Evolutionary conservation across 768 basidiomycete genomes (phyloP).

Genomic region (Pilatotrama ljubarskyi): DNA sequence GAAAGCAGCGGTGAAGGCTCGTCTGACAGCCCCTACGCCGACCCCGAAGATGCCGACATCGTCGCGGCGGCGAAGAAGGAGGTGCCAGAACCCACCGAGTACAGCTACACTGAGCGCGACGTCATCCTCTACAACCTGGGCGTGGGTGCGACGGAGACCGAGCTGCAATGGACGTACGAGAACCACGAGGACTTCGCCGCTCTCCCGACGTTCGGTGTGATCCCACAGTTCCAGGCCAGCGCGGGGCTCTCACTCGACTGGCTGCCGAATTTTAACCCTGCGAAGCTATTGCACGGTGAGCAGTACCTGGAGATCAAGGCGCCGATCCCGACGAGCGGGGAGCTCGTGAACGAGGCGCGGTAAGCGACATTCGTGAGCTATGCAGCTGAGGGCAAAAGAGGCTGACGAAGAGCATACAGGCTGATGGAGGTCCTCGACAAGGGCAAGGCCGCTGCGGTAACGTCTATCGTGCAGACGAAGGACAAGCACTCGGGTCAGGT

Average conservation of each 20-base stretch:
- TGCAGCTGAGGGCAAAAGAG: background rate
- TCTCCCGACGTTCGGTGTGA: constrained; percentile 92
- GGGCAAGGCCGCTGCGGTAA: constrained; percentile 92
- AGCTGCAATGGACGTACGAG: constrained; percentile 91
- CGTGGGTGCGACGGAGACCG: constrained; percentile 89
- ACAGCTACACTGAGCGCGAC: constrained; percentile 83
- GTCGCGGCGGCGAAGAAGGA: constrained; percentile 81
- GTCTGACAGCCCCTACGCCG: constrained; percentile 51
- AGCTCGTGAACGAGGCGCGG: constrained; percentile 75
- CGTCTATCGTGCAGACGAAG: constrained; percentile 72
- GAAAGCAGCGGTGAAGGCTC: constrained; percentile 15
- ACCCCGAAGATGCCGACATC: constrained; percentile 79
- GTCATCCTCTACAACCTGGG: constrained; percentile 95
- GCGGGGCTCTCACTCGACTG: constrained; percentile 72
- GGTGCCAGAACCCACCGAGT: constrained; percentile 54
- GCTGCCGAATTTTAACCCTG: constrained; percentile 94
- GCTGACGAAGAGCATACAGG: constrained; percentile 36
- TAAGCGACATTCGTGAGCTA: constrained; percentile 31
- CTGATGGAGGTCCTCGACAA: constrained; percentile 83
- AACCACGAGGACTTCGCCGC: constrained; percentile 82
- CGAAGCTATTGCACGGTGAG: constrained; percentile 97
- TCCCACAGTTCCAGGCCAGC: constrained; percentile 85
- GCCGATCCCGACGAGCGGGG: constrained; percentile 83
- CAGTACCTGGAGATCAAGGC: constrained; percentile 89
- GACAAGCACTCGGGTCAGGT: constrained; percentile 77